Evolutionary conservation across 208 protist species (phyloP).

Genomic region (Naegleria lovaniensis): DNA sequence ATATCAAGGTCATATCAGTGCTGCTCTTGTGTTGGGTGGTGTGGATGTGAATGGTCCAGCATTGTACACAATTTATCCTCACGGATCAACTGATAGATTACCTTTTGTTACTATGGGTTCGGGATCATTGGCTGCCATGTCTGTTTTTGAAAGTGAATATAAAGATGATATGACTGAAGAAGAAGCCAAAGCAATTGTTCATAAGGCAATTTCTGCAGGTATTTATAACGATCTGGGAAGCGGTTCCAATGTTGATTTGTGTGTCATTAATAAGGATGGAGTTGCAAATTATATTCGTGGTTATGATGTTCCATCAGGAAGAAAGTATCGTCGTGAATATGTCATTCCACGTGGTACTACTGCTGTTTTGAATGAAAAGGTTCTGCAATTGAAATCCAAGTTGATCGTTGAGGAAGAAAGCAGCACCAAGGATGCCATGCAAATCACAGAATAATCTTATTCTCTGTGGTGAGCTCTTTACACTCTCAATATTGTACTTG

Average conservation of each 20-base stretch:
- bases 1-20: slow-evolving; percentile 97
- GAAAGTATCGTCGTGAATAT: slow-evolving; percentile 45
- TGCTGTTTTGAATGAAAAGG: slow-evolving; percentile 13
- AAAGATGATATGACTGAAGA: slow-evolving; percentile 83
- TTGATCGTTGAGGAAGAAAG: not conserved
- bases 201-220: slow-evolving; percentile 92
- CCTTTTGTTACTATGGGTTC: slow-evolving; percentile 99
- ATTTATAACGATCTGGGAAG: slow-evolving; percentile 99
- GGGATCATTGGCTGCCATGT: slow-evolving; percentile 98
- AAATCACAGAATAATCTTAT: not conserved
- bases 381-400: not conserved
- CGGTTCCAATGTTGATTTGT: slow-evolving; percentile 98
- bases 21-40: slow-evolving; percentile 97
- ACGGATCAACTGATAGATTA: slow-evolving; percentile 93
- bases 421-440: not conserved
- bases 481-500: no score
- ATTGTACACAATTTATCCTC: slow-evolving; percentile 93
- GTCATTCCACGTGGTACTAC: slow-evolving; percentile 53
- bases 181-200: slow-evolving; percentile 94
- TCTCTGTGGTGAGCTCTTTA: no score
- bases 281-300: slow-evolving; percentile 44
- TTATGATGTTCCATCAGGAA: slow-evolving; percentile 51
- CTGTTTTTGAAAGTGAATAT: slow-evolving; percentile 92
- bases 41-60: slow-evolving; percentile 92
- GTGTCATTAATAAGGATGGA: slow-evolving; percentile 76